Evolutionary conservation across 176 grass and related monocot species (phyloP).

Genomic region (Dendrocalamus sinicus): DNA sequence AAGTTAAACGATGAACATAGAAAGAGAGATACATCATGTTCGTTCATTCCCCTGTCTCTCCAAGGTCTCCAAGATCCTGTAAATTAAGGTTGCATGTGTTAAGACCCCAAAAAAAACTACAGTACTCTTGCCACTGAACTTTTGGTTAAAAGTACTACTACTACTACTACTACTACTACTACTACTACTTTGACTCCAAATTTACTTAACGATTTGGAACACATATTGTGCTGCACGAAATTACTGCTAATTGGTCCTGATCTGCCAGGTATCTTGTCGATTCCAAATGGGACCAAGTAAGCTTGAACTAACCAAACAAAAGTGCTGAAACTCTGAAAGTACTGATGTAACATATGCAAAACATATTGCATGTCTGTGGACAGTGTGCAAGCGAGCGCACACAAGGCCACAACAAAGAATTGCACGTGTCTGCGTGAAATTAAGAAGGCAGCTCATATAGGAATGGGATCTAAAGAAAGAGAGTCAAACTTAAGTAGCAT

Average conservation of each 20-base stretch:
- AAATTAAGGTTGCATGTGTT: not conserved
- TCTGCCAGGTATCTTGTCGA: not conserved
- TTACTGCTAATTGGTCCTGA: not conserved
- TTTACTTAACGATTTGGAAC: not conserved
- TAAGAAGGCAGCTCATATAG: not conserved
- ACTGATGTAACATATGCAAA: not conserved
- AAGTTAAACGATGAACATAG: not conserved
- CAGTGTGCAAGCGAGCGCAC: not conserved
- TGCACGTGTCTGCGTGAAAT: not conserved
- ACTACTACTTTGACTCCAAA: not conserved
- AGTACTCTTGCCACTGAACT: not conserved
- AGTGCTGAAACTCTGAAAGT: no score
- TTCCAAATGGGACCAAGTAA: not conserved
- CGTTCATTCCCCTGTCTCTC: not conserved
- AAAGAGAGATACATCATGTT: not conserved
- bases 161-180: not conserved
- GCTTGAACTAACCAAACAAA: no score
- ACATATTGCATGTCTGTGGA: not conserved
- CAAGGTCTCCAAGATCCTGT: slow-evolving; percentile 43
- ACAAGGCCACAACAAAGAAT: not conserved
- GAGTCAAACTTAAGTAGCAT: not conserved
- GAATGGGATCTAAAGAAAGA: not conserved
- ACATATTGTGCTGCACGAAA: not conserved
- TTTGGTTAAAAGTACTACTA: not conserved
- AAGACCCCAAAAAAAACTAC: not conserved